Evolutionary conservation across 208 protist species (phyloP), one percentile per base, ranked within the genome.

Genomic region (Zelonia costaricensis): DNA sequence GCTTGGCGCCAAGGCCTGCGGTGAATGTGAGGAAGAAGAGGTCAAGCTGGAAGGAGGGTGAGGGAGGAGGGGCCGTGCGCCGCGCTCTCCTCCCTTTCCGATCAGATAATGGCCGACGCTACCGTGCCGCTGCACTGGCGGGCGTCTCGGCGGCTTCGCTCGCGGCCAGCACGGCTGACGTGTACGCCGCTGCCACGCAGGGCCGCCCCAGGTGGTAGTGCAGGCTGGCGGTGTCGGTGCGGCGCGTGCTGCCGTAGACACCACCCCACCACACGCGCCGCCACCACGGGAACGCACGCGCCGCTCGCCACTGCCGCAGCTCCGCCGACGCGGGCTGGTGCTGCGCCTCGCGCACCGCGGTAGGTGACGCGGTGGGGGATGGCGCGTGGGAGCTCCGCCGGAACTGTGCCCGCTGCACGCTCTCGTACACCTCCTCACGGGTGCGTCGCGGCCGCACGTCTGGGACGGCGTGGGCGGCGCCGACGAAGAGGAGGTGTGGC

Each of bases 221-320:
- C 49, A 90, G 66, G 40, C 60, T 72, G 22, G 67, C 20, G 18
- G 16, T 55, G 13, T 58, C 74, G 30, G 18, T 38, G 33, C 16
- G 23, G 15, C 62, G 62, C 1, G 28, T 22, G 31, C 74, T 80
- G 23, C 84, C 84, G 47, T 83, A 87, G 10, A 81, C 74, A 10
- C 77, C 55, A 27, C 84, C 79, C 84, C 84, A 91, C 73, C 74
- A 79, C 44, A 60, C 58, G 27, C 58, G 66, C 46, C 64, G 64
- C 71, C 72, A 91, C 23, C 64, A 66, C 23, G 73, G 76, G 15
- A 69, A 30, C 13, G 60, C 67, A 42, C 67, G 47, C 22, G 49
- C n/a, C 28, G 18, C 25, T 25, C 60, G 66, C 70, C 47, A 63
- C 16, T n/a, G 18, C 20, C 55, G 48, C 61, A 69, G 48, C 27